A percentile compares a stretch with the other conserved stretches of the same genome.
Evolutionary conservation across 768 basidiomycete genomes (phyloP).

Genomic region (Leccinum aurantiacum): DNA sequence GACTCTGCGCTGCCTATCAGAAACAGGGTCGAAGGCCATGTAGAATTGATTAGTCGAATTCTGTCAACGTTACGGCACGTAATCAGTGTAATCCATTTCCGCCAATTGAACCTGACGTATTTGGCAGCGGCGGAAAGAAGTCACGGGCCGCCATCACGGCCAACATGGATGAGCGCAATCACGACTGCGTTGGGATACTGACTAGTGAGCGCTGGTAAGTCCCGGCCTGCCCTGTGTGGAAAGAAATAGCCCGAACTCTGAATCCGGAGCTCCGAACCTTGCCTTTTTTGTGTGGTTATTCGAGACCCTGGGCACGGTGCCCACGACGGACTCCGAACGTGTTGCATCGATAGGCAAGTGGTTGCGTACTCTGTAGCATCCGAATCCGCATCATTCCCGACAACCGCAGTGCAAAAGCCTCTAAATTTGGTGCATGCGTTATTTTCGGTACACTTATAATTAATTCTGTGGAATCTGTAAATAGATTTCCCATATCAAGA

Average conservation of each 20-base stretch:
- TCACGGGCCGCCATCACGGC: no score
- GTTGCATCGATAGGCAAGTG: neutral
- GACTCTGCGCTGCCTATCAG: neutral
- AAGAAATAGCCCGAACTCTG: neutral
- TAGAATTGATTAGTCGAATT: neutral
- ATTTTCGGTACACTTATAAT: neutral
- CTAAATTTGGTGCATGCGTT: neutral
- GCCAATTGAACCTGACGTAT: neutral
- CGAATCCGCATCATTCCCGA: neutral
- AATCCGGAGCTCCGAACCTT: neutral
- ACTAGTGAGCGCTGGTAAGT: neutral
- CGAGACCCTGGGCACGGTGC: neutral
- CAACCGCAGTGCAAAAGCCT: neutral
- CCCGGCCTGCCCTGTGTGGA: neutral
- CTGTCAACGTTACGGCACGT: neutral
- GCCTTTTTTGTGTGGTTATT: neutral
- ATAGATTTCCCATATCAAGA: neutral
- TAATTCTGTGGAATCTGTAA: neutral
- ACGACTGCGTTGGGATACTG: no score
- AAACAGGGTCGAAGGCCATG: constrained; percentile 4
- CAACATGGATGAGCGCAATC: no score
- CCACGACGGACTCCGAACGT: neutral
- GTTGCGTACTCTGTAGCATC: neutral
- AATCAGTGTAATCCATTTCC: neutral
- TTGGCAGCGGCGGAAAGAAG: neutral